Percentiles rank a stretch among this genome's conserved stretches.
Conservation (phyloP, 352 stramenopile species). For the Thraustotheca clavata region DNA sequence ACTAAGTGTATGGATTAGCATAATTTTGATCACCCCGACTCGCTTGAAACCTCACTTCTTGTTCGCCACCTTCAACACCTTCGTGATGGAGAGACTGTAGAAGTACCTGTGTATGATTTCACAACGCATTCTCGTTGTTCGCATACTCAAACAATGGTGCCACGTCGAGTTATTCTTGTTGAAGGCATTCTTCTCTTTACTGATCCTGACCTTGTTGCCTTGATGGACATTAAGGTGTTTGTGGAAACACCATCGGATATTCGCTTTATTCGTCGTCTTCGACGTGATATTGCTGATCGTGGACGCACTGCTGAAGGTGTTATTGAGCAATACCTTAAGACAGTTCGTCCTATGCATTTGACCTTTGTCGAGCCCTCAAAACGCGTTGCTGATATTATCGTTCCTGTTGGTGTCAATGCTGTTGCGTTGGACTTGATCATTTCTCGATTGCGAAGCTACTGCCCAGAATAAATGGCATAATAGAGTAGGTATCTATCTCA, state of each 20-base stretch:
- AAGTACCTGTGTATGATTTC: slow-evolving; percentile 94
- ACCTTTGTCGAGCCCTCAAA: slow-evolving; percentile 97
- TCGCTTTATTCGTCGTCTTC: slow-evolving; percentile 88
- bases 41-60: slow-evolving; percentile 92
- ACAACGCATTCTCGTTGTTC: slow-evolving; percentile 85
- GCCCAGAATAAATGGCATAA: background rate
- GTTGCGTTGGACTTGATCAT: slow-evolving; percentile 93
- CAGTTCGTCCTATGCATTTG: slow-evolving; percentile 98
- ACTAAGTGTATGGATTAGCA: slow-evolving; percentile 28
- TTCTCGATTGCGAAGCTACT: slow-evolving; percentile 71
- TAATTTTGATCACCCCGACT: slow-evolving; percentile 98
- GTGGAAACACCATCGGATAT: slow-evolving; percentile 94
- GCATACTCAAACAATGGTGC: slow-evolving; percentile 67
- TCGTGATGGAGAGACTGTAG: slow-evolving; percentile 74
- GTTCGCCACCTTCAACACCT: slow-evolving; percentile 87
- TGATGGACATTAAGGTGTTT: slow-evolving; percentile 98
- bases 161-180: slow-evolving; percentile 91
- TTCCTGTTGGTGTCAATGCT: slow-evolving; percentile 89
- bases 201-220: slow-evolving; percentile 73
- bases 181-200: slow-evolving; percentile 97
- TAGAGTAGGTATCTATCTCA: too few species aligned
- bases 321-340: slow-evolving; percentile 94
- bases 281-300: slow-evolving; percentile 92
- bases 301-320: slow-evolving; percentile 91
- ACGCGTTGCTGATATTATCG: slow-evolving; percentile 91